Percentiles rank a stretch among this genome's conserved stretches.
Conservation (phyloP, 2,329 filamentous ascomycete genomes). For the Fusarium equiseti region DNA sequence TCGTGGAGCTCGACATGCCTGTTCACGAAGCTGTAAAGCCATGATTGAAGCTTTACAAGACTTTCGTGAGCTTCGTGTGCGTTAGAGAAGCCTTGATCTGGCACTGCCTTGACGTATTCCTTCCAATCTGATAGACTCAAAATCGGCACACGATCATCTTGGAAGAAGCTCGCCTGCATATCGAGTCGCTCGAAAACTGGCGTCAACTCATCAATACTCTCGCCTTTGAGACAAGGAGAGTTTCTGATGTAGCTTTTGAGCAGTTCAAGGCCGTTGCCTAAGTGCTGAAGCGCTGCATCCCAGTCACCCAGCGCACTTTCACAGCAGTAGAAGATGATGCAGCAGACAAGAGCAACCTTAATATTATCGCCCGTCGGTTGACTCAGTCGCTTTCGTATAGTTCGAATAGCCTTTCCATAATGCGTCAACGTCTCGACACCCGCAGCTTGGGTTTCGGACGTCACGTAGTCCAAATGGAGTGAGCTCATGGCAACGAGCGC, state of each 20-base stretch:
- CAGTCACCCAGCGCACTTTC: slow-evolving; percentile 10
- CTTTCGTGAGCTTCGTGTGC: slow-evolving; percentile 16
- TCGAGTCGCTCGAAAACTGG: slow-evolving; percentile 23
- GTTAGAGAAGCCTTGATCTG: not conserved
- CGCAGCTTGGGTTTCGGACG: not conserved
- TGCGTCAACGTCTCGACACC: not conserved
- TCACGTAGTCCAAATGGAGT: slow-evolving; percentile 12
- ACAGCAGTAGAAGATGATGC: slow-evolving; percentile 20
- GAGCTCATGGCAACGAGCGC: slow-evolving; percentile 24
- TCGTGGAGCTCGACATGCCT: not conserved
- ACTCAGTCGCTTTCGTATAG: not conserved
- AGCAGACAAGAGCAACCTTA: slow-evolving; percentile 7
- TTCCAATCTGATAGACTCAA: not conserved
- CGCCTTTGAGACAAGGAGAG: too few species aligned
- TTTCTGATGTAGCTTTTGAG: too few species aligned
- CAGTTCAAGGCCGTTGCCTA: slow-evolving; percentile 4
- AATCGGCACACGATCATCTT: slow-evolving; percentile 27
- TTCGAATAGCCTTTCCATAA: slow-evolving; percentile 1
- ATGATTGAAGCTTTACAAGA: slow-evolving; percentile 28
- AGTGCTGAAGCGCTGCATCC: slow-evolving; percentile 10
- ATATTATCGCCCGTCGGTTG: not conserved
- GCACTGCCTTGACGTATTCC: not conserved
- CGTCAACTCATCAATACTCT: not conserved
- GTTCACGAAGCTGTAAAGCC: slow-evolving; percentile 24
- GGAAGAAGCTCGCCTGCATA: slow-evolving; percentile 36